A percentile compares a stretch with the other conserved stretches of the same genome.
phyloP scores from a whole-genome alignment of 352 stramenopile genomes.

The Globisporangium splendens region DNA sequence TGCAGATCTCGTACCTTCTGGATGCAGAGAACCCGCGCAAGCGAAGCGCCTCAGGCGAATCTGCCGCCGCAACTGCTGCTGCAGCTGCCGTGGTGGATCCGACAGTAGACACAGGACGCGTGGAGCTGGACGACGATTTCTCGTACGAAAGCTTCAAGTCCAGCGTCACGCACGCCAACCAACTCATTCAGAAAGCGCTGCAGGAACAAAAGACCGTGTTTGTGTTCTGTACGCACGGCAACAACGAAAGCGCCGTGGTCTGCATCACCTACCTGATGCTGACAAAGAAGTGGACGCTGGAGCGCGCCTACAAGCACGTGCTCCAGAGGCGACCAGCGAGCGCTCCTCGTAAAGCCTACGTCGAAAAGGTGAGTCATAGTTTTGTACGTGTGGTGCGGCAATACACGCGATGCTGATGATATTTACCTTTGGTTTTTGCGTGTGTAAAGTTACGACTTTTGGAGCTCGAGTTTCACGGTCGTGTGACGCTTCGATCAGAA shows the following conservation, averaged over 20 bases:
- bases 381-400: no score
- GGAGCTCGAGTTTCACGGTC: conserved; percentile 53
- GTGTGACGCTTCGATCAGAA: conserved; percentile 55
- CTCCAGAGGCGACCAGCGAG: conserved; percentile 54
- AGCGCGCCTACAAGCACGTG: conserved; percentile 59
- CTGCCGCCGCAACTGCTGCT: no score
- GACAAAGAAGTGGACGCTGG: conserved; percentile 50
- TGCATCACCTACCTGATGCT: conserved; percentile 70
- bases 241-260: conserved; percentile 65
- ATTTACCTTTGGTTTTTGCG: conserved; percentile 4
- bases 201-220: conserved; percentile 49
- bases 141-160: conserved; percentile 55
- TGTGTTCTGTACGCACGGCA: conserved; percentile 70
- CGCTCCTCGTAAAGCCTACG: conserved; percentile 57
- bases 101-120: conserved; percentile 28
- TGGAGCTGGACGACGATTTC: conserved; percentile 65
- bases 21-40: conserved; percentile 69
- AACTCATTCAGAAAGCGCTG: conserved; percentile 37
- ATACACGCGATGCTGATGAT: no score
- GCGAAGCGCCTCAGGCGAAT: conserved; percentile 12
- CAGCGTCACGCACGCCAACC: conserved; percentile 36
- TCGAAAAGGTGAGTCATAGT: conserved; percentile 44
- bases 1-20: conserved; percentile 44
- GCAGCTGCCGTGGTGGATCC: conserved; percentile 17
- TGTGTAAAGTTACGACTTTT: conserved; percentile 40